phyloP scores from a whole-genome alignment of 2,329 filamentous ascomycete genomes.

The Zopfia rhizophila region DNA sequence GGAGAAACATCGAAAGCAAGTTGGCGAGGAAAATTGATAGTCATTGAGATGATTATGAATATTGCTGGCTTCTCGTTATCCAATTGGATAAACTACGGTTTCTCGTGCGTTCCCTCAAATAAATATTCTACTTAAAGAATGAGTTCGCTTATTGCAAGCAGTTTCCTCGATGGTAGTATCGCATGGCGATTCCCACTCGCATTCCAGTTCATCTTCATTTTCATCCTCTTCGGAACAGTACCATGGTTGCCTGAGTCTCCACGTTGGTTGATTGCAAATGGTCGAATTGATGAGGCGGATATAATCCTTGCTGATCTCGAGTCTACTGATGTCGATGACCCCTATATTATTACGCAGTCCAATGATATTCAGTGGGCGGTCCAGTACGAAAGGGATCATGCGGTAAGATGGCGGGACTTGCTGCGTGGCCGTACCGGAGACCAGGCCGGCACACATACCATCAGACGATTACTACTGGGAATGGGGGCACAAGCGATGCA shows the following conservation, averaged over 20 bases:
- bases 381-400: slow-evolving; percentile 61
- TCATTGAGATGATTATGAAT: slow-evolving; percentile 62
- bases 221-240: slow-evolving; percentile 57
- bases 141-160: too few relatives aligned
- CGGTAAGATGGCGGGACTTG: slow-evolving; percentile 62
- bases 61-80: slow-evolving; percentile 61
- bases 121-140: too few relatives aligned
- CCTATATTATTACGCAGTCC: slow-evolving; percentile 53
- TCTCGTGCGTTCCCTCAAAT: too few relatives aligned
- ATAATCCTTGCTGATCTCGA: slow-evolving; percentile 63
- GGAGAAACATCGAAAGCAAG: slow-evolving; percentile 60
- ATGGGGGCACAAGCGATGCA: slow-evolving; percentile 66
- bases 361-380: slow-evolving; percentile 62
- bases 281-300: slow-evolving; percentile 57
- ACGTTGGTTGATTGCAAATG: slow-evolving; percentile 59
- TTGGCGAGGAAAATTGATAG: slow-evolving; percentile 57
- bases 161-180: slow-evolving; percentile 7
- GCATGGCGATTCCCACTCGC: slow-evolving; percentile 50
- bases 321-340: slow-evolving; percentile 55
- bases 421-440: slow-evolving; percentile 57
- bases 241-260: slow-evolving; percentile 61
- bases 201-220: slow-evolving; percentile 62
- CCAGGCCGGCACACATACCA: slow-evolving; percentile 60
- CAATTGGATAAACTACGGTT: slow-evolving; percentile 65
- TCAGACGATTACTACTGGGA: slow-evolving; percentile 63